These are phyloP conservation scores for Psidium friedrichsthalianum DNA, from an alignment of 345 rosid species.

Conservation along the genomic window DNA sequence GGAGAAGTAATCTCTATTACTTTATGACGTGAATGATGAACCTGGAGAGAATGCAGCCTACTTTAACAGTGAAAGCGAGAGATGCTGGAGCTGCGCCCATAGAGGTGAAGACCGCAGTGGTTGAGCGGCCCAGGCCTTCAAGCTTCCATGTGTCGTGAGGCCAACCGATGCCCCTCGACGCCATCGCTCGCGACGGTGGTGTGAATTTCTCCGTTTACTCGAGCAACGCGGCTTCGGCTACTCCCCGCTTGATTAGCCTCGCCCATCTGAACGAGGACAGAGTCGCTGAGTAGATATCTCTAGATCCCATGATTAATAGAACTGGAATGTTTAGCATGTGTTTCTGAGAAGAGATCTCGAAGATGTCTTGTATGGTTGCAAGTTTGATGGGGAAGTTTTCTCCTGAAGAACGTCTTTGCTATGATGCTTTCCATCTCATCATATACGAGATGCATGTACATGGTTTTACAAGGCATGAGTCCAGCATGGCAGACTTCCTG, in stretches of 20 bases:
- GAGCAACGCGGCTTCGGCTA: constrained; percentile 55
- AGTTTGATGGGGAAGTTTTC: constrained; percentile 60
- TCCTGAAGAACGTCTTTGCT: too few species aligned
- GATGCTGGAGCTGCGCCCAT: not conserved
- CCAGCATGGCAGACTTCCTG: too few species aligned
- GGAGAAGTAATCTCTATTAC: not conserved
- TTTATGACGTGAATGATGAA: not conserved
- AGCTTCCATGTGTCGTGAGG: constrained; percentile 44
- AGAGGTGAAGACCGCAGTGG: constrained; percentile 32
- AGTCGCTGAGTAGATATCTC: constrained; percentile 60
- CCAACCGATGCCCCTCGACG: constrained; percentile 65
- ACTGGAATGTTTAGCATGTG: constrained; percentile 91
- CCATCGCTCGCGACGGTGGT: constrained; percentile 56
- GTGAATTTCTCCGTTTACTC: constrained; percentile 82
- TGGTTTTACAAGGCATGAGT: too few species aligned
- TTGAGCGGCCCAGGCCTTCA: constrained; percentile 24
- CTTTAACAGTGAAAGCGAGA: not conserved
- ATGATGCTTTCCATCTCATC: too few species aligned
- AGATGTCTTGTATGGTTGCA: constrained; percentile 72
- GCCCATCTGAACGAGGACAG: constrained; percentile 57
- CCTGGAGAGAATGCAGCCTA: not conserved
- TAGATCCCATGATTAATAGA: constrained; percentile 54
- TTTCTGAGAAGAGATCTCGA: constrained; percentile 58
- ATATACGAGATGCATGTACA: too few species aligned
- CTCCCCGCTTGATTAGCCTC: constrained; percentile 57